These are phyloP conservation scores for Komagataella mondaviorum DNA, from an alignment of 805 yeast genomes.

Conservation along the genomic window DNA sequence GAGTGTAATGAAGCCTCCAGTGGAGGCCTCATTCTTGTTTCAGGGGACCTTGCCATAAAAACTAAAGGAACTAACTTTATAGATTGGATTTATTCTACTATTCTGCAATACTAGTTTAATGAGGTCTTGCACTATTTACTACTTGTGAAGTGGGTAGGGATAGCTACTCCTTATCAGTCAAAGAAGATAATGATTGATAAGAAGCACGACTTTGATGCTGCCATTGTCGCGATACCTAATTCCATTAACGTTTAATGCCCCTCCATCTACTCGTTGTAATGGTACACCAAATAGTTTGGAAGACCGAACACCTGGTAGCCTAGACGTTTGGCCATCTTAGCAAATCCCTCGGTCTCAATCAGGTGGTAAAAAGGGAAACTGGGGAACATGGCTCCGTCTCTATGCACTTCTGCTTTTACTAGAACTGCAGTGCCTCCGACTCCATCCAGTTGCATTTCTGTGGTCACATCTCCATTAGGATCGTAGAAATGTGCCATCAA, in stretches of 20 bases:
- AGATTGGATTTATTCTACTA: neutral
- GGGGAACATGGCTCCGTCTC: slow-evolving; percentile 99
- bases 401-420: slow-evolving; percentile 94
- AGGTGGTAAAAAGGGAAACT: slow-evolving; percentile 94
- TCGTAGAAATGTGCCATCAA: slow-evolving; percentile 86
- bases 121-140: neutral
- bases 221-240: neutral
- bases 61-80: neutral
- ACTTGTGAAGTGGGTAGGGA: neutral
- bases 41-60: neutral
- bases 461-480: slow-evolving; percentile 41
- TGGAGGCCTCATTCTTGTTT: neutral
- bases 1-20: neutral
- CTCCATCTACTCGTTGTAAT: slow-evolving; percentile 54
- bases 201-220: neutral
- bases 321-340: slow-evolving; percentile 92
- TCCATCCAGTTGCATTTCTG: slow-evolving; percentile 84
- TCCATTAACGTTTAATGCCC: neutral
- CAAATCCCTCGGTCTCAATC: slow-evolving; percentile 97
- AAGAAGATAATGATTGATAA: neutral
- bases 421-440: slow-evolving; percentile 96
- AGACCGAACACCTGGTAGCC: slow-evolving; percentile 87
- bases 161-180: neutral
- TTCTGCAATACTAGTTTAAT: neutral
- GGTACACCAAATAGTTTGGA: slow-evolving; percentile 90